These are phyloP conservation scores for Cystobasidium onofrii DNA, from an alignment of 768 basidiomycete species.

Conservation along the genomic window DNA sequence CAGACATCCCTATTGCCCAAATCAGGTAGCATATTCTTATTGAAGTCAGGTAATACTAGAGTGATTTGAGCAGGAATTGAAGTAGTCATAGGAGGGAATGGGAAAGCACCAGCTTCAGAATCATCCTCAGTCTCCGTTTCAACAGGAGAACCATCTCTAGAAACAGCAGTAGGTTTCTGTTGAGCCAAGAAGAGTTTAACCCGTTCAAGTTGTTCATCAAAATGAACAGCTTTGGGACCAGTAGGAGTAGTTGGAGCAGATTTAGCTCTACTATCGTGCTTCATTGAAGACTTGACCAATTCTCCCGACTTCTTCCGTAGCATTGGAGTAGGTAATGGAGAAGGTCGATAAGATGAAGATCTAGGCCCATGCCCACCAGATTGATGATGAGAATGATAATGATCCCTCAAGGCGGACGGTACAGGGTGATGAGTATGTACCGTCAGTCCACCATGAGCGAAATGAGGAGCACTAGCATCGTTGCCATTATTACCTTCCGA, in stretches of 20 bases:
- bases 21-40: constrained; percentile 32
- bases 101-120: constrained; percentile 44
- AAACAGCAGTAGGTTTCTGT: constrained; percentile 89
- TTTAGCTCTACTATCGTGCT: constrained; percentile 51
- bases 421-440: constrained; percentile 3
- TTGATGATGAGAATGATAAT: not conserved
- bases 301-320: constrained; percentile 91
- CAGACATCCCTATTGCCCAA: constrained; percentile 42
- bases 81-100: constrained; percentile 45
- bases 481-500: not conserved
- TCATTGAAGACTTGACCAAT: constrained; percentile 82
- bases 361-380: not conserved
- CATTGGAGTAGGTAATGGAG: constrained; percentile 47
- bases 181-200: constrained; percentile 90
- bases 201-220: constrained; percentile 81
- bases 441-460: not conserved
- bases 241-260: constrained; percentile 74
- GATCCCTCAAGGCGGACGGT: not conserved
- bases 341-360: constrained; percentile 8
- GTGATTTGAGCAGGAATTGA: constrained; percentile 45
- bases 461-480: not conserved
- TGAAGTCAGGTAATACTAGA: constrained; percentile 63
- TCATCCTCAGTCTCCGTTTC: constrained; percentile 54
- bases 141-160: constrained; percentile 71
- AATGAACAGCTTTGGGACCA: constrained; percentile 76